phyloP scores from a whole-genome alignment of 148 eudicot genomes.

The Amaranthus hypochondriacus region DNA sequence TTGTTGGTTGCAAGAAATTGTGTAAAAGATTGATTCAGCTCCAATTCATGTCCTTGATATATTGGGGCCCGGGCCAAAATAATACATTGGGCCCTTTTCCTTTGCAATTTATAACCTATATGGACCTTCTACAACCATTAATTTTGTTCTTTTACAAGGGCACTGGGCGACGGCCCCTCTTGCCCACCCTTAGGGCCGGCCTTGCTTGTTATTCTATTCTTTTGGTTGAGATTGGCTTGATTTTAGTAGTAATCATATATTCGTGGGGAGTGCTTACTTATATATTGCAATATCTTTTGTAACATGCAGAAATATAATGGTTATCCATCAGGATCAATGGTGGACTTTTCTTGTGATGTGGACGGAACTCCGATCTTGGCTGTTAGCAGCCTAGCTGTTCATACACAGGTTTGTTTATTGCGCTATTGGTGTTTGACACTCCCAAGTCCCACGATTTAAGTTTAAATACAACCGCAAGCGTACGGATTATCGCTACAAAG shows the following conservation, averaged over 20 bases:
- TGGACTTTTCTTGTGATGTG: slow-evolving; percentile 87
- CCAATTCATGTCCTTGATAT: not conserved
- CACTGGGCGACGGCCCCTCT: too few species aligned
- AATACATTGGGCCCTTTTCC: too few species aligned
- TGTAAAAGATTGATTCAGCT: not conserved
- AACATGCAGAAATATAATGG: slow-evolving; percentile 71
- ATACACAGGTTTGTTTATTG: slow-evolving; percentile 55
- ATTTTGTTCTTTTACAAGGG: too few species aligned
- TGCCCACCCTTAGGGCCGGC: too few species aligned
- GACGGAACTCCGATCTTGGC: slow-evolving; percentile 90
- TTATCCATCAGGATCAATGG: slow-evolving; percentile 94
- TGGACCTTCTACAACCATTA: too few species aligned
- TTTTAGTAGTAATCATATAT: not conserved
- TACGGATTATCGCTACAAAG: too few species aligned
- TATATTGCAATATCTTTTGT: not conserved
- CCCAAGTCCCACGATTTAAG: too few species aligned
- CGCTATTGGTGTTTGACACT: not conserved
- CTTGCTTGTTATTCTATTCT: not conserved
- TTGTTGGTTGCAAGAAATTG: not conserved
- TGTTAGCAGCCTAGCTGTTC: slow-evolving; percentile 92
- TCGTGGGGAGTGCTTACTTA: not conserved
- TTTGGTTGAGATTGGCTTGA: not conserved
- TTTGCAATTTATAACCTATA: too few species aligned
- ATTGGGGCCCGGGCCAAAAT: too few species aligned
- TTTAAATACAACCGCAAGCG: too few species aligned